phyloP scores from a whole-genome alignment of 148 eudicot species.

The Vaccinium corymbosum region DNA sequence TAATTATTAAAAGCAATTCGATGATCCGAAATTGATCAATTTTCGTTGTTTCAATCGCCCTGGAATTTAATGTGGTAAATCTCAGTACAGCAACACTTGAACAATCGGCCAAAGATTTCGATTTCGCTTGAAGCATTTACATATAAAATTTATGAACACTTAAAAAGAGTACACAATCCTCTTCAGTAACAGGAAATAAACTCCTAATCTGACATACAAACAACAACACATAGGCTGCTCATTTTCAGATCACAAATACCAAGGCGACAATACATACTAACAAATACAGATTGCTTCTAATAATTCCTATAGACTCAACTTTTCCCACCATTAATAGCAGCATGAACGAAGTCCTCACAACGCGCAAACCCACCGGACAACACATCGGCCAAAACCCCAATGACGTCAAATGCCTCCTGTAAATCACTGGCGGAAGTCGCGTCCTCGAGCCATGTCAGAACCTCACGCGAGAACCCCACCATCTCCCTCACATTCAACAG shows the following conservation, averaged over 20 bases:
- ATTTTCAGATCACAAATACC: background rate
- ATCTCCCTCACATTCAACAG: constrained; percentile 75
- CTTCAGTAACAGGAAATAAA: constrained; percentile 11
- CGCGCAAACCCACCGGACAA: constrained; percentile 53
- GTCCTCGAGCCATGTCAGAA: constrained; percentile 81
- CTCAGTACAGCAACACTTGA: background rate
- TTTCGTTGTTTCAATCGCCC: too few species aligned
- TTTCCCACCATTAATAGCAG: constrained; percentile 70
- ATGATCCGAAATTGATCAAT: too few species aligned
- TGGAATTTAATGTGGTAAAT: background rate
- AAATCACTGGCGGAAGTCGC: constrained; percentile 59
- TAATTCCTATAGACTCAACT: constrained; percentile 26
- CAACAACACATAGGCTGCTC: background rate
- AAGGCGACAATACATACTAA: background rate
- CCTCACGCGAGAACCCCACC: constrained; percentile 78
- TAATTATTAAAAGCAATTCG: too few species aligned
- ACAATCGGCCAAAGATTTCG: constrained; percentile 8
- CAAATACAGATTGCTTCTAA: background rate
- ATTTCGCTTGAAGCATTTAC: background rate
- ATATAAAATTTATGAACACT: background rate
- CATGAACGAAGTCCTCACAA: constrained; percentile 84
- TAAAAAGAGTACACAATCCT: background rate
- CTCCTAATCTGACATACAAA: background rate
- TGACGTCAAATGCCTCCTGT: constrained; percentile 85
- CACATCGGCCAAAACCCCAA: constrained; percentile 81